Base-by-base conservation (phyloP, 768 basidiomycete species). In the Chlorophyllum brunneum region DNA sequence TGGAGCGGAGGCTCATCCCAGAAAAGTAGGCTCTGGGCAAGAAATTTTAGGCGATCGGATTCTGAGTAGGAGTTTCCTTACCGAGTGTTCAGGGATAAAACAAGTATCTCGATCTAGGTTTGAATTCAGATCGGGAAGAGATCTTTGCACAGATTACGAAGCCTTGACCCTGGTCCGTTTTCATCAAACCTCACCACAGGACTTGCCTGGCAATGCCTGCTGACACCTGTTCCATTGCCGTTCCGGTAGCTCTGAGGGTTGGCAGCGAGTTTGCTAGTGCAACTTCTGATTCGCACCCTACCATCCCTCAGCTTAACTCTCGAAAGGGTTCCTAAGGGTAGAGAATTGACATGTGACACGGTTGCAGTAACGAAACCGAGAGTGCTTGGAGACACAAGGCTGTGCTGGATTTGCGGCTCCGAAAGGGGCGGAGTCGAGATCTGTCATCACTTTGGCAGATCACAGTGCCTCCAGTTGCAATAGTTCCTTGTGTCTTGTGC, bases 391-490 rank as follows among this genome's bases (percentile, higher is more conserved):
- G 51, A 39, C 43, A 29, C 30, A 45, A 38, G 51, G 51, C 43
- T 52, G 51, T 45, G 51, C 34, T 45, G 15, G 31, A 38, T 38
- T 37, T 50, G 57, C 62, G 63, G 61, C 58, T 63, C 63, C 64
- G 63, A 67, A 61, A 60, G 56, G 53, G 60, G 56, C 64, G 64
- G 64, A 55, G 16, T 40, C 15, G 51, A 51, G 31, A 34, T 34
- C 46, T 15, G 20, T 5, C 23, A 18, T 18, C n/a, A 20, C 20
- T 20, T 2, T 22, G 7, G 13, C 23, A 37, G 30, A 30, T 18
- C 45, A 39, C 38, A 39, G 37, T n/a, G n/a, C n/a, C n/a, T n/a
- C n/a, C n/a, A n/a, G n/a, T n/a, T n/a, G n/a, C n/a, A n/a, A n/a
- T n/a, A n/a, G n/a, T n/a, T n/a, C n/a, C n/a, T n/a, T n/a, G n/a